Evolutionary conservation across 257 asterid species (phyloP), one percentile per base, ranked within the genome.

Genomic region (Nicotiana otophora): DNA sequence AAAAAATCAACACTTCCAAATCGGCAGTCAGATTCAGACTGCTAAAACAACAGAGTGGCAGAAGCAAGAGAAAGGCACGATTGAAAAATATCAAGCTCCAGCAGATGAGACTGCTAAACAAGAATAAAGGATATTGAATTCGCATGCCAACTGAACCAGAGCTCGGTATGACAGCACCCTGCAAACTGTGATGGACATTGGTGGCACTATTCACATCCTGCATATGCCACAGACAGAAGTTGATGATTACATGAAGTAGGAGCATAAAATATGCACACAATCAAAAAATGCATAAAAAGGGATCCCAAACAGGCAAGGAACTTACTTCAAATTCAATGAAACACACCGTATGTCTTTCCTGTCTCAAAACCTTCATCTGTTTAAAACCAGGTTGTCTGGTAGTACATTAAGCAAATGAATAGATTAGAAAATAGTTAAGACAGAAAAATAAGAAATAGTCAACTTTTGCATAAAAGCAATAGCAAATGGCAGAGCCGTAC

Each of bases 101-200:
- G 63, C 9, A 51, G 28, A 75, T 15, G 80, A 75, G 46, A 75
- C 42, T 26, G 26, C 17, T 77, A 42, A n/a, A 58, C 78, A 83
- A 67, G 33, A 4, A 77, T 14, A 33, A 92, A 96, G 99, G 99
- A 96, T 96, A 96, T 96, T 96, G 99, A 86, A 96, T 96, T 63
- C 99, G 98, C 98, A 96, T 96, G 93, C 99, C 99, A 86, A 96
- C 90, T 36, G 99, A 91, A 87, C 98, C 98, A 31, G 98, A 96
- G 88, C 99, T 96, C 81, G 97, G 98, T 88, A 94, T 92, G 62
- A 96, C 98, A 30, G 97, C 98, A 82, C 99, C 98, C 89, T 96
- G 99, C 86, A 94, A 89, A 90, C 83, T 93, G 81, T 88, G 99
- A 87, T 96, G 99, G 81, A 96, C 98, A 81, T 90, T 90, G 81